Conservation (phyloP, 2,329 filamentous ascomycete species). For the Gyromitra esculenta region DNA sequence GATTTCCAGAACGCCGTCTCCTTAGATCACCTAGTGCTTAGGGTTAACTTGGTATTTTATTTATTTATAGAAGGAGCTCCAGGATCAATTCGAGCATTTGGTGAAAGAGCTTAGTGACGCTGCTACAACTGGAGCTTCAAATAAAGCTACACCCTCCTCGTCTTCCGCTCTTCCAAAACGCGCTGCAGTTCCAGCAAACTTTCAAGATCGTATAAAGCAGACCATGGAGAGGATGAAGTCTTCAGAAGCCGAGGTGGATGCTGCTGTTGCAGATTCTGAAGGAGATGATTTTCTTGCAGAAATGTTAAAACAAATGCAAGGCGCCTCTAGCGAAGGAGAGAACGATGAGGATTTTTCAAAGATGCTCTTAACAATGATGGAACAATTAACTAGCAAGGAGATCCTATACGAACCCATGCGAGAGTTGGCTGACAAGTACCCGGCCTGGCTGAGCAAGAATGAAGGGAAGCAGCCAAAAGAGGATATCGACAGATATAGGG, state of each 20-base stretch:
- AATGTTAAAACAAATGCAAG: slow-evolving; percentile 87
- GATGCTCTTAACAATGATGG: slow-evolving; percentile 98
- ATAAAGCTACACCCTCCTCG: slow-evolving; percentile 56
- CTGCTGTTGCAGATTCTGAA: slow-evolving; percentile 71
- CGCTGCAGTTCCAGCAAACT: slow-evolving; percentile 67
- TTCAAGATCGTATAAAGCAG: slow-evolving; percentile 89
- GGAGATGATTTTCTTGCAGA: slow-evolving; percentile 88
- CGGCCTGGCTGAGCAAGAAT: slow-evolving; percentile 85
- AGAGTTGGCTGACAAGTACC: slow-evolving; percentile 92
- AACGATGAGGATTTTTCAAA: slow-evolving; percentile 89
- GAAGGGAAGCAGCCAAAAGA: slow-evolving; percentile 71
- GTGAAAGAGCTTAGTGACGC: slow-evolving; percentile 75
- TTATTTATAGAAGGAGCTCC: slow-evolving; percentile 69
- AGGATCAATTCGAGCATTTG: slow-evolving; percentile 79
- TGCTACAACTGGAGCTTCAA: slow-evolving; percentile 59
- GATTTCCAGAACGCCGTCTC: not conserved
- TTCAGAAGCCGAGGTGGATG: slow-evolving; percentile 82
- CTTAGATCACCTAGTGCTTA: not conserved
- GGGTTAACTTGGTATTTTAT: slow-evolving; percentile 35
- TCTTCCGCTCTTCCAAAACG: slow-evolving; percentile 58
- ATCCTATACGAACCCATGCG: slow-evolving; percentile 99
- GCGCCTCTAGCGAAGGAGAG: slow-evolving; percentile 67
- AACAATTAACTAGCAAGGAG: slow-evolving; percentile 97
- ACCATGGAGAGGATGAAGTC: slow-evolving; percentile 97
- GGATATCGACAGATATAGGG: slow-evolving; percentile 81